Evolutionary conservation across 2,329 filamentous ascomycete genomes (phyloP).

Genomic region (Ophiostoma ulmi): DNA sequence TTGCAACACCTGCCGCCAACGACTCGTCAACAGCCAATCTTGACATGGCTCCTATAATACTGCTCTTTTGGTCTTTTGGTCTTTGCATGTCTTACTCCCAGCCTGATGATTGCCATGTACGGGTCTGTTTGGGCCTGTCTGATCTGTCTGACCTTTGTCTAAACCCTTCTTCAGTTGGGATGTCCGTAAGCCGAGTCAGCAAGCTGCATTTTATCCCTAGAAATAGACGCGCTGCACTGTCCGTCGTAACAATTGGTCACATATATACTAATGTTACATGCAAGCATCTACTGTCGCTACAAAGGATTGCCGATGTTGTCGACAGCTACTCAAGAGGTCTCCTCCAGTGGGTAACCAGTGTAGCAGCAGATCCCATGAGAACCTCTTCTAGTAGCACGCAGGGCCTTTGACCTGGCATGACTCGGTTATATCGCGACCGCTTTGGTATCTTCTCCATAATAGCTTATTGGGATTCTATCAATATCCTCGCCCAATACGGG

Average conservation of each 20-base stretch:
- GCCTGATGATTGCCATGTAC: background rate
- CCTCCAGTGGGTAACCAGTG: background rate
- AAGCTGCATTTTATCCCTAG: background rate
- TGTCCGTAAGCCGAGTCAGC: background rate
- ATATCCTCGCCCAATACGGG: no score
- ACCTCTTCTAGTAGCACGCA: background rate
- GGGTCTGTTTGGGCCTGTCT: background rate
- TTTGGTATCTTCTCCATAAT: no score
- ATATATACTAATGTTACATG: background rate
- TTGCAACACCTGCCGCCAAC: constrained; percentile 18
- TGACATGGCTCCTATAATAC: constrained; percentile 14
- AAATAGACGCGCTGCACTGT: background rate
- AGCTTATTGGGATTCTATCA: no score
- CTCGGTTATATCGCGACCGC: background rate
- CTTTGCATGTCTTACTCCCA: background rate
- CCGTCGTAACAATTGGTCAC: background rate
- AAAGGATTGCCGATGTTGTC: background rate
- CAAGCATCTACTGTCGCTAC: background rate
- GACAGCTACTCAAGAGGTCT: background rate
- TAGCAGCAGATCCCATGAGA: background rate
- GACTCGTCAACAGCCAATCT: constrained; percentile 23
- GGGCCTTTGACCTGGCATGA: background rate
- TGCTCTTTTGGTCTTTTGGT: background rate
- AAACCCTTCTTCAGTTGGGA: background rate
- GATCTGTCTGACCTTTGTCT: background rate